Conservation (phyloP, 148 eudicot genomes). For the Diospyros kaki region DNA sequence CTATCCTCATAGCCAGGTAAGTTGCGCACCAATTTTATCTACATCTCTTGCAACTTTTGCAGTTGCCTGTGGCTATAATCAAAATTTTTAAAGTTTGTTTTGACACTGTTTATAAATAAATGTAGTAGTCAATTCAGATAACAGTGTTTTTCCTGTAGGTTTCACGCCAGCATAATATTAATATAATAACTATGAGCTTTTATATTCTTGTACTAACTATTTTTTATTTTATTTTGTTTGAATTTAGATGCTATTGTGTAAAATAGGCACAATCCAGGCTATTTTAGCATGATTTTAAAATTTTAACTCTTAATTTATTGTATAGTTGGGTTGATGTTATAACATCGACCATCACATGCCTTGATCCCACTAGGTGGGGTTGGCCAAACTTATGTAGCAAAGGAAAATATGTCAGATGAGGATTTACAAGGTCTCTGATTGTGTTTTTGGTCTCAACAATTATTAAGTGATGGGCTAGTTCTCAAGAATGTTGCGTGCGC, state of each 20-base stretch:
- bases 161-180: background rate
- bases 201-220: background rate
- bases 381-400: too few species aligned
- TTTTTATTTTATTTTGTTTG: background rate
- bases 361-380: too few species aligned
- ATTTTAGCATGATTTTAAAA: background rate
- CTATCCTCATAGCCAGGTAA: conserved; percentile 48
- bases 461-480: background rate
- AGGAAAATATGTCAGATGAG: too few species aligned
- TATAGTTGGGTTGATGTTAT: background rate
- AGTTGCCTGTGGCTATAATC: background rate
- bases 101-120: background rate
- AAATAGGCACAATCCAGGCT: background rate
- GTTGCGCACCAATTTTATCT: conserved; percentile 16
- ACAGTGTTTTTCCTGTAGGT: background rate
- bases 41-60: background rate
- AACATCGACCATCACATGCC: background rate
- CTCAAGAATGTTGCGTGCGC: background rate
- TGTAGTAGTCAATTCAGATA: background rate
- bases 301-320: background rate
- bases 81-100: background rate
- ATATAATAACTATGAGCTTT: background rate
- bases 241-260: background rate
- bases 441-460: conserved; percentile 5
- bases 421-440: too few species aligned